Evolutionary conservation across 257 asterid genomes (phyloP), one percentile per base, ranked within the genome.

Genomic region (Gentiana straminea): DNA sequence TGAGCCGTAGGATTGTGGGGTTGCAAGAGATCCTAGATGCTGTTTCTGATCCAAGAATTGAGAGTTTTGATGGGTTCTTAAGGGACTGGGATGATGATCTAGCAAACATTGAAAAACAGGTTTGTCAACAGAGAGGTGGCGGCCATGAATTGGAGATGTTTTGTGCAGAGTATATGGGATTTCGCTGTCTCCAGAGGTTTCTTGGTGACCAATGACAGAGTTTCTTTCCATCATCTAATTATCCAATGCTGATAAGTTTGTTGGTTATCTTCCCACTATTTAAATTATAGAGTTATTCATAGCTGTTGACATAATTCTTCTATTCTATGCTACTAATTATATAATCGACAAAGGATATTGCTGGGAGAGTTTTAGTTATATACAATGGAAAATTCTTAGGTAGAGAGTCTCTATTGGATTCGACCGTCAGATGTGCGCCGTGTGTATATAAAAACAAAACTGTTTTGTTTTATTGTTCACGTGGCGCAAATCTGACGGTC

Each of bases 11-110:
- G 83, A 79, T 91, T 12, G 96, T 91, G 54, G 95, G 95, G 52
- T 73, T 91, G 83, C 98, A 91, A 52, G 98, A 91, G 80, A 91
- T 91, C 54, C 67, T 91, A 11, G 98, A 91, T 64, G 84, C 90
- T 6, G 79, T 89, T 54, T 80, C 94, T 2, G 97, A 84, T 59
- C 53, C 84, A 7, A 79, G 80, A 60, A 61, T 79, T 47, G 78
- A 81, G 58, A 75, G 69, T 32, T 86, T 91, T 94, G 98, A 86
- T 68, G 92, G 83, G 32, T 84, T 62, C 62, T 60, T 86, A 70
- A 76, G 76, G 62, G 95, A 82, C 62, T 91, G 98, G 98, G 96
- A 86, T 58, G 96, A 91, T 58, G 72, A 72, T 50, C 60, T 90
- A 39, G 76, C 74, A 9, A 84, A 77, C 63, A 67, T 86, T 32